phyloP scores from a whole-genome alignment of 2,329 filamentous ascomycete genomes.

The Ascochyta pisi region DNA sequence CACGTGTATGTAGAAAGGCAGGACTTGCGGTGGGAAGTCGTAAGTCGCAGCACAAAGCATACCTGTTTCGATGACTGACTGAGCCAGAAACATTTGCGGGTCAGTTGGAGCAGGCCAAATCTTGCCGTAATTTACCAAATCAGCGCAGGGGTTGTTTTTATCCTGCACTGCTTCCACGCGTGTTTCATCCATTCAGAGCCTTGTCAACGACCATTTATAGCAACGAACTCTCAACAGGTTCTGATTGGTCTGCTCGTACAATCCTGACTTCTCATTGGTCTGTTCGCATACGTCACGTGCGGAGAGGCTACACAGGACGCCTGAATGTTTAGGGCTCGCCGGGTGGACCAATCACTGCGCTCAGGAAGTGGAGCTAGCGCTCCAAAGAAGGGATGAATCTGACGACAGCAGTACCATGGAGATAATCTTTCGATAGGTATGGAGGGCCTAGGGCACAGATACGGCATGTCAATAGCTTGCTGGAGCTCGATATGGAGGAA shows the following conservation, averaged over 20 bases:
- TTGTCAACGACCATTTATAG: conserved; percentile 1
- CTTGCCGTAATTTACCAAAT: too few relatives aligned
- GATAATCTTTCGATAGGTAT: background rate
- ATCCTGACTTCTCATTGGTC: conserved; percentile 2
- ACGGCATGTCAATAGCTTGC: background rate
- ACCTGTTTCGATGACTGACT: too few relatives aligned
- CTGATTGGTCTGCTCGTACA: conserved; percentile 10
- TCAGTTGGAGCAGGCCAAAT: too few relatives aligned
- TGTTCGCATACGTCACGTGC: conserved; percentile 15
- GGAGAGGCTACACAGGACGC: conserved; percentile 1
- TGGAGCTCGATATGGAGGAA: background rate
- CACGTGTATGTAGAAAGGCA: too few relatives aligned
- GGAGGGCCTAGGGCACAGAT: background rate
- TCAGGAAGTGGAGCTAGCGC: background rate
- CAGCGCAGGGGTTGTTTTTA: too few relatives aligned
- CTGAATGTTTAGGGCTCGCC: background rate
- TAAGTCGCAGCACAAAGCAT: too few relatives aligned
- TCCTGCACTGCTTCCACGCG: background rate
- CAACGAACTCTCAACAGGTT: background rate
- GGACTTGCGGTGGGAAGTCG: too few relatives aligned
- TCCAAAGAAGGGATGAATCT: background rate
- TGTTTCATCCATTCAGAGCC: background rate
- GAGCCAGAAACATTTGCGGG: too few relatives aligned
- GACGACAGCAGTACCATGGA: background rate
- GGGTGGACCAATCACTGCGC: conserved; percentile 4